phyloP scores from a whole-genome alignment of 306 rosid species.

The Prunus salicina region DNA sequence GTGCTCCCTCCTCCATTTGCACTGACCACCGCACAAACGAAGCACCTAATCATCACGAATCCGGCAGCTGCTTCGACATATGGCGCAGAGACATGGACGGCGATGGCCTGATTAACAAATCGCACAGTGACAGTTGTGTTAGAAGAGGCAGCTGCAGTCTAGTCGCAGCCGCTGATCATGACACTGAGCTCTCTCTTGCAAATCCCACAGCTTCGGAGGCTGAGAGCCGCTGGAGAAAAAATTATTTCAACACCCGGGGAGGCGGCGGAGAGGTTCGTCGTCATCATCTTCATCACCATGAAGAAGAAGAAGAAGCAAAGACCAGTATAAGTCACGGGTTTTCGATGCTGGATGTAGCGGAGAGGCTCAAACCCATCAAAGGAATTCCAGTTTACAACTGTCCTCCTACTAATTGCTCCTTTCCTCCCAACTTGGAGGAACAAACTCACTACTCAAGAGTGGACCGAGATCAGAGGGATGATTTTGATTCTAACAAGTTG shows the following conservation, averaged over 20 bases:
- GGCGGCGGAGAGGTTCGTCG: background rate
- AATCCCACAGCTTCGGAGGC: slow-evolving; percentile 39
- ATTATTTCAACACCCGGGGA: background rate
- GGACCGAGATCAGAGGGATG: background rate
- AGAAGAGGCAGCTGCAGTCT: background rate
- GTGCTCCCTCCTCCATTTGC: slow-evolving; percentile 50
- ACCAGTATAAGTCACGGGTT: slow-evolving; percentile 16
- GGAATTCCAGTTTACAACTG: slow-evolving; percentile 63
- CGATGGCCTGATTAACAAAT: slow-evolving; percentile 16
- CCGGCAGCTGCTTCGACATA: slow-evolving; percentile 33
- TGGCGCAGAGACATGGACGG: slow-evolving; percentile 37
- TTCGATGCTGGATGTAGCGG: slow-evolving; percentile 27
- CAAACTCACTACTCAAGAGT: background rate
- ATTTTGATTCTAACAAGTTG: slow-evolving; percentile 13
- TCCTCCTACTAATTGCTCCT: slow-evolving; percentile 19
- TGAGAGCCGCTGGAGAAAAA: slow-evolving; percentile 45
- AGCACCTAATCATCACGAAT: background rate
- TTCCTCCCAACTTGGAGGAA: slow-evolving; percentile 1
- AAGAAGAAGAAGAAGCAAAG: background rate
- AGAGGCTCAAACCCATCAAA: slow-evolving; percentile 46
- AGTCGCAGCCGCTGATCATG: background rate
- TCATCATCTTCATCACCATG: background rate
- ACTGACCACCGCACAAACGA: background rate
- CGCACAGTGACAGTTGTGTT: slow-evolving; percentile 48
- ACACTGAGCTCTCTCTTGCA: slow-evolving; percentile 48